Percentiles rank a stretch among this genome's conserved stretches.
Conservation (phyloP, 768 basidiomycete species). For the Mrakia gelida region DNA sequence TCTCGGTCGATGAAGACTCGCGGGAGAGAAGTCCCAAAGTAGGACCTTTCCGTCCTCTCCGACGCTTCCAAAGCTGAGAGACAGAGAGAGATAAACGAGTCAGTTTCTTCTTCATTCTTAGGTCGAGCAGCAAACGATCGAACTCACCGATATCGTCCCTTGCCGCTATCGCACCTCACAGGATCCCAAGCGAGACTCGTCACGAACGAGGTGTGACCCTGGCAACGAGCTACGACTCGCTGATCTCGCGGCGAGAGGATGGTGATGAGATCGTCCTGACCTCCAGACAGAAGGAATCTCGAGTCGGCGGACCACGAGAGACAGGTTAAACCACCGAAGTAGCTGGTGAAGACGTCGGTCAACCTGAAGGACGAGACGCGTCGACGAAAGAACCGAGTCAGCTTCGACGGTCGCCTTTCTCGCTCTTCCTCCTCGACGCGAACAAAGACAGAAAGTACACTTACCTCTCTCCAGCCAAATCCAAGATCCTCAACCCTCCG, state of each 20-base stretch:
- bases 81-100: background rate
- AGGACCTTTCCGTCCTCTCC: constrained; percentile 96
- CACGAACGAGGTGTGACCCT: constrained; percentile 94
- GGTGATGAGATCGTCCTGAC: constrained; percentile 92
- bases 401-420: too few relatives aligned
- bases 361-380: constrained; percentile 53
- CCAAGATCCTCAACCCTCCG: constrained; percentile 83
- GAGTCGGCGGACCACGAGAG: constrained; percentile 95
- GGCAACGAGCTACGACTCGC: constrained; percentile 88
- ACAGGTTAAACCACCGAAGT: constrained; percentile 85
- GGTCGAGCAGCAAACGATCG: background rate
- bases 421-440: too few relatives aligned
- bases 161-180: constrained; percentile 67
- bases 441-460: constrained; percentile 38
- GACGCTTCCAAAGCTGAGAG: constrained; percentile 64
- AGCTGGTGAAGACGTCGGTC: constrained; percentile 89
- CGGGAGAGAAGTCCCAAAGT: constrained; percentile 91
- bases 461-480: constrained; percentile 79
- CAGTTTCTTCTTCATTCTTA: background rate
- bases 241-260: constrained; percentile 94
- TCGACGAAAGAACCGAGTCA: background rate
- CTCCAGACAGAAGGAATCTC: constrained; percentile 87
- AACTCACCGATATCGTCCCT: constrained; percentile 69
- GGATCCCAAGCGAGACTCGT: constrained; percentile 85
- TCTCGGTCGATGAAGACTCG: constrained; percentile 83